Evolutionary conservation across 495 filamentous ascomycete genomes (phyloP), one percentile per base, ranked within the genome.

Genomic region (Aspergillus baeticus): DNA sequence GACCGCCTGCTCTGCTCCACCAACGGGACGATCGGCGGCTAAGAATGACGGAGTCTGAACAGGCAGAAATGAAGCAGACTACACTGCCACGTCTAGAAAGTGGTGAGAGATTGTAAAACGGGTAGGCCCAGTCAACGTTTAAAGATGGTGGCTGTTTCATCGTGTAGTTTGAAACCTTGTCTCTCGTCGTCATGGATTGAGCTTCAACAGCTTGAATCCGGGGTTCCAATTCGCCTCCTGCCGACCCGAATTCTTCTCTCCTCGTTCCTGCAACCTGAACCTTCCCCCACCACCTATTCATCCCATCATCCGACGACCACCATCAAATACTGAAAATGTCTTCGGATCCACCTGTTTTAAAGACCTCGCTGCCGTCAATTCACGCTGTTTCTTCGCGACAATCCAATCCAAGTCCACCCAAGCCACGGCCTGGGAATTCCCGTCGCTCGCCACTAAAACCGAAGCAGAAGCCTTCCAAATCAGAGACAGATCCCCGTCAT

Each of bases 261-360:
- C 11, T 50, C 45, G n/a, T 47, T 26, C 34, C 45, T 44, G 35
- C 46, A 53, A 51, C 58, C 31, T 36, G 8, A 22, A 17, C 35
- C 35, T 36, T 22, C 15, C 45, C 20, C 13, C 15, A 10, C 44
- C 46, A 44, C 31, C 47, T 26, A 4, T 29, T 37, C 35, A 31
- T 47, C 17, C 17, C 29, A 13, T 51, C 29, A 39, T 18, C 15
- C 3, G 31, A 17, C 22, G 15, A 43, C 29, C 13, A 36, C 56
- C 46, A 61, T 7, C 48, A 21, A 11, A 43, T 8, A 10, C 39
- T 36, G 51, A 37, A 46, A 18, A 58, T 54, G 55, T 42, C 62
- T 58, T 34, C 78, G 71, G 20, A 82, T 14, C 41, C 80, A 51
- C 69, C 81, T 29, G 78, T 82, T 34, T 70, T 90, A 5, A 89